Evolutionary conservation across 331 rosid genomes (phyloP), one percentile per base, ranked within the genome.

Genomic region (Pyrus hybrid): DNA sequence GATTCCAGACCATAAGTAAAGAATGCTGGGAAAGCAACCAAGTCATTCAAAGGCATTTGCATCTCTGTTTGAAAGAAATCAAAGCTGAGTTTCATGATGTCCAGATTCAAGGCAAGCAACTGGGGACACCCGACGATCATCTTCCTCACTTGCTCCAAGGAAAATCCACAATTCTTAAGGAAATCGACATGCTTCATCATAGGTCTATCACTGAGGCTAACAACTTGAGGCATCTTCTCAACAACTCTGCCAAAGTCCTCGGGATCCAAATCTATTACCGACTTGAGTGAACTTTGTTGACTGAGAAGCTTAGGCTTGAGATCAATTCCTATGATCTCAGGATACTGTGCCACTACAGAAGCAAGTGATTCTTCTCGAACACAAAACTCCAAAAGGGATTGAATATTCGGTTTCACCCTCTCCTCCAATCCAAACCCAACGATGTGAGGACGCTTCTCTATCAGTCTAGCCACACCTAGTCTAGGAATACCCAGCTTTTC

Each of bases 171-270:
- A 63, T 76, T 81, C 81, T 79, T 88, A 14, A 92, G 87, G 75
- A 92, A 95, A 78, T 85, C 95, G 28, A 88, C 85, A 73, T 95
- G 99, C 84, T 84, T 95, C 75, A 86, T 78, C 90, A 87, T 79
- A 68, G 97, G 89, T 65, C 85, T 81, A 30, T 53, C 85, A 47
- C 82, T 82, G 77, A 95, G 97, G 87, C 90, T 95, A 66, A 90
- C 89, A 68, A 90, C 85, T 75, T 90, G 99, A 17, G 97, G 99
- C 99, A 95, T 95, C 86, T 89, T 95, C 88, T 87, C 99, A 51
- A 94, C 84, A 67, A 92, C 86, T 72, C 86, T 76, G 47, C 96
- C 97, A 26, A 94, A 92, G 63, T 92, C 96, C 74, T 87, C 89
- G 8, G 79, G 76, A 67, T 71, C 82, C 78, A 94, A 77, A 81